Base-by-base conservation (phyloP, 768 basidiomycete genomes). In the Lactarius tabidus region DNA sequence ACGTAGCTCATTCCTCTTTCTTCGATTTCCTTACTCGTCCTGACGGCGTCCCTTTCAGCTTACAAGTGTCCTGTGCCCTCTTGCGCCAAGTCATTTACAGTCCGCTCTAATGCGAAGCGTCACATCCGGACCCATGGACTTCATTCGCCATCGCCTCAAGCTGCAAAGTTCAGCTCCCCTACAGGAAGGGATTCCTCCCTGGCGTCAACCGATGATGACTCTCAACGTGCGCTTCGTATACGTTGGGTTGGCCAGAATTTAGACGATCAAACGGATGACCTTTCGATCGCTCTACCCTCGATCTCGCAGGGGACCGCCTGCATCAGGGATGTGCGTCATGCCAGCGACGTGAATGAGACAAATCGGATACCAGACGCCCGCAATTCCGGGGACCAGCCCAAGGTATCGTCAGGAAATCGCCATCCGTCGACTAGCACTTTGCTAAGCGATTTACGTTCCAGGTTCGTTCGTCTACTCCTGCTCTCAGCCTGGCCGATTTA, bases 51-150 rank as follows among this genome's bases (percentile, higher is more conserved):
- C 15, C 23, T n/a, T 39, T 55, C 48, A 77, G 76, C 76, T 48
- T 77, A 72, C 70, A 75, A 73, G 62, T 92, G 90, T 69, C 80
- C 76, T 0, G 84, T 85, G 57, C 77, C 81, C 9, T 79, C 80
- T 45, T 92, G 90, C 71, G 74, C 77, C 26, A 86, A 88, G 70
- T 81, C 79, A 1, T 92, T 92, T 70, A 84, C 88, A 28, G 90
- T 92, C 20, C 84, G 88, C 20, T 91, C 90, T 9, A 92, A 92
- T 68, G 89, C 89, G 20, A 89, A 86, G 73, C 82, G 90, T 36
- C 90, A 92, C 71, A 79, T 90, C 43, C 86, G 88, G 48, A 91
- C 88, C 1, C 90, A 92, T 68, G 86, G 87, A n/a, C 78, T 86
- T 33, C 78, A 79, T 68, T 72, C 74, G 2, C 60, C 71, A 12